Percentiles rank a stretch among this genome's conserved stretches.
Evolutionary conservation across 202 grass and related monocot genomes (phyloP).

Genomic region (Schoenoplectus triqueter): DNA sequence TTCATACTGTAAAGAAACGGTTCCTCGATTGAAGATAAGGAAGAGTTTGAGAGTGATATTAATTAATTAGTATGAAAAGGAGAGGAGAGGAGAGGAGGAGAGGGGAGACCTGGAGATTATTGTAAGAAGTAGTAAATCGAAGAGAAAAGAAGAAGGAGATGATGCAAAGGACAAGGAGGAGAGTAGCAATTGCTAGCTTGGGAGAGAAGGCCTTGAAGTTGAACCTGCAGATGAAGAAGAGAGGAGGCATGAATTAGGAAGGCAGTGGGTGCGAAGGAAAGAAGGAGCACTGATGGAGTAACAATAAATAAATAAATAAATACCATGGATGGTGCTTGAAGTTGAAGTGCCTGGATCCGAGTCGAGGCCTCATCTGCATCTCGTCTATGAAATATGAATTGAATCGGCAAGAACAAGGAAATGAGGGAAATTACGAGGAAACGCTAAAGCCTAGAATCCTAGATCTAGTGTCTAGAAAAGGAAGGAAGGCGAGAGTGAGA

Average conservation of each 20-base stretch:
- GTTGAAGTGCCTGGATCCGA: slow-evolving; percentile 35
- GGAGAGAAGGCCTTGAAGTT: slow-evolving; percentile 40
- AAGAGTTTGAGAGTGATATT: background rate
- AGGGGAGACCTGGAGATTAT: background rate
- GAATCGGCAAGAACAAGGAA: background rate
- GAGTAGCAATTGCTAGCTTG: slow-evolving; percentile 22
- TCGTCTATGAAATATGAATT: background rate
- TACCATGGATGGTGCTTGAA: slow-evolving; percentile 33
- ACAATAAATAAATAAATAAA: no score
- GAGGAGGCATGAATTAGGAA: background rate
- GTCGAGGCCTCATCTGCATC: slow-evolving; percentile 2
- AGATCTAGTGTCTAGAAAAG: background rate
- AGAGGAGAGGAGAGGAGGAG: background rate
- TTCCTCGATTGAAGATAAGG: background rate
- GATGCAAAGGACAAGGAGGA: slow-evolving; percentile 40
- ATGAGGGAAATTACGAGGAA: background rate
- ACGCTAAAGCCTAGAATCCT: background rate
- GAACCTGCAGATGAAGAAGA: slow-evolving; percentile 3
- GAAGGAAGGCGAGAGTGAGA: background rate
- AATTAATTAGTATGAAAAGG: background rate
- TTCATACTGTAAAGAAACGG: background rate
- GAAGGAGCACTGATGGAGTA: no score
- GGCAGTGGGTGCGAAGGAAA: background rate
- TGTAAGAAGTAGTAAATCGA: slow-evolving; percentile 2
- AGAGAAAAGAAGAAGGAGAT: slow-evolving; percentile 38